Conservation (phyloP, 164 flowering plant species). For the Vitis riparia region DNA sequence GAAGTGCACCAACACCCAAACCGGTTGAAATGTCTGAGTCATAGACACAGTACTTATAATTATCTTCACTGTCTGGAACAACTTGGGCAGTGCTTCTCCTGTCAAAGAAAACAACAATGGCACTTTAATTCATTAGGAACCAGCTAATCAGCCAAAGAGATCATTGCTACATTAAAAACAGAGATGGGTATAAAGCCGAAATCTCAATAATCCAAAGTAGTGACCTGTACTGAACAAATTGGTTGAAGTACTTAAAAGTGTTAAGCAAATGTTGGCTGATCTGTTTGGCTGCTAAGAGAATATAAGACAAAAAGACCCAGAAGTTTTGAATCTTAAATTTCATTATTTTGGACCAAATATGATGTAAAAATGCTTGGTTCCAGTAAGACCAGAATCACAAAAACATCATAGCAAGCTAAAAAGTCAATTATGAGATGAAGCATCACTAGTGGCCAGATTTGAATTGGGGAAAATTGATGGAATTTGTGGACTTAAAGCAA, state of each 20-base stretch:
- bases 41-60: conserved; percentile 66
- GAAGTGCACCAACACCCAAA: conserved; percentile 73
- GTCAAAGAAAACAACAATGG: conserved; percentile 18
- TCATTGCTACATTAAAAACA: neutral
- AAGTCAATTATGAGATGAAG: neutral
- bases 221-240: too few relatives aligned
- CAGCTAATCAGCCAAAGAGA: neutral
- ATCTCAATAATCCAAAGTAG: too few relatives aligned
- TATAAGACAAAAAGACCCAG: neutral
- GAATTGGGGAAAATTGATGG: neutral
- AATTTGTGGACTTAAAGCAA: neutral
- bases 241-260: too few relatives aligned
- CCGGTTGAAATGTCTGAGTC: conserved; percentile 89
- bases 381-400: neutral
- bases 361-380: neutral
- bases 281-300: neutral
- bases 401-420: neutral
- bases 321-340: neutral
- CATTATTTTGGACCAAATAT: neutral
- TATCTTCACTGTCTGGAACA: conserved; percentile 24
- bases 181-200: too few relatives aligned
- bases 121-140: neutral
- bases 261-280: neutral
- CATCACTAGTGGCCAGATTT: neutral
- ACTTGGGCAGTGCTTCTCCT: conserved; percentile 66